A percentile compares a stretch with the other conserved stretches of the same genome.
Evolutionary conservation across 805 yeast genomes (phyloP).

Genomic region (Isabelozyma pseudorhagii): DNA sequence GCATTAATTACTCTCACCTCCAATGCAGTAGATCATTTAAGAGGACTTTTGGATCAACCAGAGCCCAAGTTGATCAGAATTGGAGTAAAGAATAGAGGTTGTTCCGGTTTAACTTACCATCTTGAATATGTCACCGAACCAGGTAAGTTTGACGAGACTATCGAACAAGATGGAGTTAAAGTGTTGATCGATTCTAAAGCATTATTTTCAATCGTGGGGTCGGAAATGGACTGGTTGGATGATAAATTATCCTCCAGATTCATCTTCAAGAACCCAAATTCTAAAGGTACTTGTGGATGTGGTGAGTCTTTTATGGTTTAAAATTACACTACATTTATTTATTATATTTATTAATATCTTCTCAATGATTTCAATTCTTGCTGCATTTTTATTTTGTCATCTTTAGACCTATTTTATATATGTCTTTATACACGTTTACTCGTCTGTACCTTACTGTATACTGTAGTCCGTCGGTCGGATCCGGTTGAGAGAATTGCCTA

Average conservation of each 20-base stretch:
- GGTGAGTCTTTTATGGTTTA: conserved; percentile 98
- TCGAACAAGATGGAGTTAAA: conserved; percentile 90
- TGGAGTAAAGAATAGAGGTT: conserved; percentile 94
- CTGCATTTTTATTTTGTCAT: not conserved
- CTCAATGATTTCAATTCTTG: not conserved
- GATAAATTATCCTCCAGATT: conserved; percentile 86
- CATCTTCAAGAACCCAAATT: conserved; percentile 92
- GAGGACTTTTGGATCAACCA: conserved; percentile 68
- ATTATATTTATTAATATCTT: not conserved
- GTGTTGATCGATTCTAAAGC: conserved; percentile 96
- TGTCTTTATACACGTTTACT: too few relatives aligned
- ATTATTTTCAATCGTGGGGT: conserved; percentile 89
- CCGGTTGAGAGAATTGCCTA: not conserved
- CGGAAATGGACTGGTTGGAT: conserved; percentile 98
- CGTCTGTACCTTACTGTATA: too few relatives aligned
- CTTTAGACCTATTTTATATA: not conserved
- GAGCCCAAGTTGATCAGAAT: conserved; percentile 86
- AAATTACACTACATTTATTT: not conserved
- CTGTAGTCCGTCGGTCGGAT: not conserved
- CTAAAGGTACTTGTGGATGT: conserved; percentile 98
- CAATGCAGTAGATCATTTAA: conserved; percentile 71
- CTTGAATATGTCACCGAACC: conserved; percentile 86
- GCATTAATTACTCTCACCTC: conserved; percentile 82
- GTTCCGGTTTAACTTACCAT: conserved; percentile 92
- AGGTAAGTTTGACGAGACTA: conserved; percentile 92